These are phyloP conservation scores for Coniochaeta hoffmannii DNA, from an alignment of 2,329 filamentous ascomycete genomes.

Conservation along the genomic window DNA sequence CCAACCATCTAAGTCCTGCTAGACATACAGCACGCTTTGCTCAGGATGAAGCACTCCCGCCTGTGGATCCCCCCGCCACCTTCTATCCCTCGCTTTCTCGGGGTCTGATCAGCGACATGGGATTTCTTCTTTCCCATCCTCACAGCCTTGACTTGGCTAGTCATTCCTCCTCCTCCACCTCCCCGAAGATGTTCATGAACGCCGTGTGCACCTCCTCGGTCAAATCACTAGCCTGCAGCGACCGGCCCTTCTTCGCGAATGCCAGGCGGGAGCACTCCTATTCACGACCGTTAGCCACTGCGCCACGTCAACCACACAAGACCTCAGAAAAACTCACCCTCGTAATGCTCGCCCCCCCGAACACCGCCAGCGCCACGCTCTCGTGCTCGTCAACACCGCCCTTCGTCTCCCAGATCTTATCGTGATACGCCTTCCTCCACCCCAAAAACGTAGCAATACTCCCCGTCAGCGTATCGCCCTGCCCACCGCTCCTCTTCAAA, in stretches of 20 bases:
- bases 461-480: constrained; percentile 92
- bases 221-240: constrained; percentile 86
- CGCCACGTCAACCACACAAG: background rate
- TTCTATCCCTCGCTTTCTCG: background rate
- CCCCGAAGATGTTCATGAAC: constrained; percentile 74
- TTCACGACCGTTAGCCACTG: background rate
- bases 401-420: constrained; percentile 66
- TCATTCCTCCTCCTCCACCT: constrained; percentile 44
- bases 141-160: constrained; percentile 14
- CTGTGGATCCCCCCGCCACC: background rate
- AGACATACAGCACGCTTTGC: background rate
- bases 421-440: constrained; percentile 82
- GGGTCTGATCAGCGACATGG: background rate
- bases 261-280: constrained; percentile 77
- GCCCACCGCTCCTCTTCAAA: constrained; percentile 83
- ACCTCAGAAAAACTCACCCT: constrained; percentile 47
- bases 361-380: constrained; percentile 71
- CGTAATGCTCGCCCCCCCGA: constrained; percentile 80
- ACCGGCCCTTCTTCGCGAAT: constrained; percentile 77
- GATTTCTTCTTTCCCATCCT: constrained; percentile 7
- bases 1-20: background rate
- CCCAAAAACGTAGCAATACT: constrained; percentile 80
- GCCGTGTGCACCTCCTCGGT: constrained; percentile 82
- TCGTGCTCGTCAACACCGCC: constrained; percentile 27
- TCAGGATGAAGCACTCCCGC: background rate